Evolutionary conservation across 208 protist species (phyloP), one percentile per base, ranked within the genome.

Genomic region (Trypanosoma lewisi): DNA sequence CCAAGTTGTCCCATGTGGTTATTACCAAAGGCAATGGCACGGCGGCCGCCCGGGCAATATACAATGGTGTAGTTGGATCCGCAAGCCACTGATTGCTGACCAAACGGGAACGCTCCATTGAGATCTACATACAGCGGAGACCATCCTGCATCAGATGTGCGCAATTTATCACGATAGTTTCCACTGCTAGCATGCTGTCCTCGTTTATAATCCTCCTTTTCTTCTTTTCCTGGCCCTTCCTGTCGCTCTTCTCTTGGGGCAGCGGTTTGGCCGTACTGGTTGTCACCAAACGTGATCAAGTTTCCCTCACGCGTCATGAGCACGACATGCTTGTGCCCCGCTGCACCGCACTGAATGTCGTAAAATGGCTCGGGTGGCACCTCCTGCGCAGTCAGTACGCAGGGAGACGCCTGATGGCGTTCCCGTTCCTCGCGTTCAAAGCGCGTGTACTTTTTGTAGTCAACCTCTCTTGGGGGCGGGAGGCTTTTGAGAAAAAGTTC

Each of bases 401-500:
- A 28, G 17, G 42, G 25, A 23, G 30, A 33, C 34, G 19, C 5
- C 51, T 54, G 51, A 37, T 17, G 36, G 23, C 57, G 60, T 25
- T 54, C 28, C 51, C 49, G 55, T 44, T 85, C 83, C 55, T 91
- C 84, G 11, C 58, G 56, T 56, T 91, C 60, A 73, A 91, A 91
- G 4, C 84, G 80, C 4, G 11, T 34, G 63, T 82, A 88, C 67
- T 87, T 87, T 6, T 23, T 49, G 5, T 70, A 36, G 64, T 91
- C 73, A 5, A 80, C 68, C 44, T 91, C 81, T 9, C 28, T 28
- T 4, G 85, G 85, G 16, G 85, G 80, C n/a, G 85, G 85, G 23
- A 92, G 82, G 1, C 72, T 79, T 53, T 87, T 92, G 42, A 92
- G 73, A 59, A 92, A 87, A 27, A 92, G 70, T 56, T 92, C 85